Percentiles rank a stretch among this genome's conserved stretches.
Evolutionary conservation across 345 rosid genomes (phyloP).

Genomic region (Alliaria petiolata): DNA sequence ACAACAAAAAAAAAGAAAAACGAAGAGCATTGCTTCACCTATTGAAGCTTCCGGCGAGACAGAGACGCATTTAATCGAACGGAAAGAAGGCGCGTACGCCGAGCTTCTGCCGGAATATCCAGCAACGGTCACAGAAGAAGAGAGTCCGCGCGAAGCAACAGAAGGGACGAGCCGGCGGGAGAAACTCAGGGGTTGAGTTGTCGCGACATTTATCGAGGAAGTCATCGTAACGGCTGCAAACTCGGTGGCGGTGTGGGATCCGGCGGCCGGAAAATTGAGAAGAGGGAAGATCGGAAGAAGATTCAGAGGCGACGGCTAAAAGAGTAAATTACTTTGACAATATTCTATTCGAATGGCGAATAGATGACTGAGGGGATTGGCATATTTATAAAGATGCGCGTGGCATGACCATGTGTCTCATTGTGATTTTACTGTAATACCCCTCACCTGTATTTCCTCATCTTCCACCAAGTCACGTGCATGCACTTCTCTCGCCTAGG

Average conservation of each 20-base stretch:
- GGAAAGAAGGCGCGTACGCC: conserved; percentile 18
- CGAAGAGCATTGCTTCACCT: conserved; percentile 34
- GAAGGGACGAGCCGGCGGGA: conserved; percentile 27
- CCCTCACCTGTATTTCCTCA: conserved; percentile 18
- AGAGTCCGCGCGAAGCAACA: not conserved
- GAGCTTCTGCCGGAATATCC: conserved; percentile 21
- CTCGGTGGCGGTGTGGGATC: not conserved
- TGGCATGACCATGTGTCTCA: conserved; percentile 12
- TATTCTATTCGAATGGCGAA: not conserved
- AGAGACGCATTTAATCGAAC: conserved; percentile 42
- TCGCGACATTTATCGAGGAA: conserved; percentile 18
- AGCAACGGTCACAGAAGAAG: conserved; percentile 23
- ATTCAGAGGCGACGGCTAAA: conserved; percentile 28
- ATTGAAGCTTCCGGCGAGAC: conserved; percentile 17
- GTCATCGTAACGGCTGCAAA: conserved; percentile 1
- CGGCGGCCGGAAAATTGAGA: conserved; percentile 6
- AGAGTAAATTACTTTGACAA: not conserved
- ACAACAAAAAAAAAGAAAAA: not conserved
- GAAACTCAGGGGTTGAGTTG: conserved; percentile 31
- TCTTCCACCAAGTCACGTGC: conserved; percentile 1
- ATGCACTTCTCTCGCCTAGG: not conserved
- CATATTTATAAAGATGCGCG: conserved; percentile 15
- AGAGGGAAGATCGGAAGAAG: not conserved
- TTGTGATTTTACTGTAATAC: not conserved
- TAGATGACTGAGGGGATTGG: not conserved